A percentile compares a stretch with the other conserved stretches of the same genome.
Conservation (phyloP, 2,329 filamentous ascomycete species). For the Paecilomyces dactylethromorphus region DNA sequence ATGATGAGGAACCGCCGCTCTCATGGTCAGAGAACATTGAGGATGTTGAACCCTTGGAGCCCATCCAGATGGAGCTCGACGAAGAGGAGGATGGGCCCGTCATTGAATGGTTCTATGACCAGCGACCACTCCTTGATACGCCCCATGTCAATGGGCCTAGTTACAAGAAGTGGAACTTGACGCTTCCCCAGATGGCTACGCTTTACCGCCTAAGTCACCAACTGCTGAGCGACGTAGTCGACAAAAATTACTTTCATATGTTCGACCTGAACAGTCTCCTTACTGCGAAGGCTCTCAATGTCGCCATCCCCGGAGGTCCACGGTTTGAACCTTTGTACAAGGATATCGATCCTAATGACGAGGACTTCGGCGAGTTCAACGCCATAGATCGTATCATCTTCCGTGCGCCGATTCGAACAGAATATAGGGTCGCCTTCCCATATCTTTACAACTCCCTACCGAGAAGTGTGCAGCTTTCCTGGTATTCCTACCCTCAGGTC, state of each 20-base stretch:
- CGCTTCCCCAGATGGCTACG: constrained; percentile 90
- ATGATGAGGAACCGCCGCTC: constrained; percentile 94
- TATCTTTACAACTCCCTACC: constrained; percentile 96
- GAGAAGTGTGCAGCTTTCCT: constrained; percentile 84
- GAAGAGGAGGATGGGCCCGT: constrained; percentile 88
- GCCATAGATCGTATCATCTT: constrained; percentile 99
- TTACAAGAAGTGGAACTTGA: constrained; percentile 93
- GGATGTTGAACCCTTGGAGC: constrained; percentile 93
- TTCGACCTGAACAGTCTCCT: constrained; percentile 94
- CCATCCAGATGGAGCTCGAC: constrained; percentile 97
- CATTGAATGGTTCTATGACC: constrained; percentile 96
- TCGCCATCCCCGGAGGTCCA: constrained; percentile 93
- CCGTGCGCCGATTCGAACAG: constrained; percentile 86
- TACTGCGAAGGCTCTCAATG: constrained; percentile 93
- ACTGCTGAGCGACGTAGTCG: constrained; percentile 82
- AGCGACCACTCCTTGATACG: constrained; percentile 82
- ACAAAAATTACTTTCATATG: constrained; percentile 96
- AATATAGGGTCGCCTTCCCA: constrained; percentile 90
- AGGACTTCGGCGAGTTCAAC: constrained; percentile 99
- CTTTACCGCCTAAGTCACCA: constrained; percentile 88
- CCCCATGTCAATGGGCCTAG: constrained; percentile 92
- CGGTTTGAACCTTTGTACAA: constrained; percentile 97
- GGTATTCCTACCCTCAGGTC: constrained; percentile 89
- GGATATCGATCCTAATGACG: constrained; percentile 96
- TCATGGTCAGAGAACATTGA: constrained; percentile 99